Evolutionary conservation across 2,329 filamentous ascomycete species (phyloP), one percentile per base, ranked within the genome.

Genomic region (Diaporthe sp.): DNA sequence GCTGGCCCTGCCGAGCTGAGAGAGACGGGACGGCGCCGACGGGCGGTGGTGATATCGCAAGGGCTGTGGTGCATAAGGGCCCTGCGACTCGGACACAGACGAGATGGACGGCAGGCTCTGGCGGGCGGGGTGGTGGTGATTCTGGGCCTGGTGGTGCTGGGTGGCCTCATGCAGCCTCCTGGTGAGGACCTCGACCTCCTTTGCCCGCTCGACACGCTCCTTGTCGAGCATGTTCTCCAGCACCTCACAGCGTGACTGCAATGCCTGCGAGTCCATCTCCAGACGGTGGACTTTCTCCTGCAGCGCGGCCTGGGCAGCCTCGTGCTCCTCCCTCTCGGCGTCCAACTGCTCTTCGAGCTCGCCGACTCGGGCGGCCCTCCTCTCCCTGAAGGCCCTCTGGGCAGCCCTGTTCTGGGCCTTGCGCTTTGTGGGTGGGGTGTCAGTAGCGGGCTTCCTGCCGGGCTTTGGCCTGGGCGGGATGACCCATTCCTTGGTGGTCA

Each of bases 341-440:
- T 93, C 90, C 9, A 94, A 85, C 81, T 92, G 90, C 79, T 93
- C 91, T 82, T 94, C 92, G 44, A 94, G 85, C 82, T 93, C 96
- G 53, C 94, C 93, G 9, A 98, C 94, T 53, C 95, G 94, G 34
- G 95, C 94, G 2, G 95, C 95, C 78, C 96, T 91, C 75, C 96
- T 90, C 85, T 98, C 95, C 47, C 96, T 91, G 84, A 98, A 98
- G 1, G 94, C 95, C 75, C 96, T 89, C 86, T 98, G 96, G 4
- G 96, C 96, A 63, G 95, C 94, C 76, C 97, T 91, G 84, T 98
- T 98, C 86, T 98, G 97, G 1, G 95, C 94, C 87, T 98, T 97
- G 79, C 97, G 92, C 86, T 98, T 98, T 58, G 95, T 98, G 2
- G 94, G 94, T 20, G 96, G 95, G 71, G 96, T 97, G 82, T 98